Percentiles rank a stretch among this genome's conserved stretches.
Conservation (phyloP, 2,329 filamentous ascomycete genomes). For the Neopestalotiopsis sp. region DNA sequence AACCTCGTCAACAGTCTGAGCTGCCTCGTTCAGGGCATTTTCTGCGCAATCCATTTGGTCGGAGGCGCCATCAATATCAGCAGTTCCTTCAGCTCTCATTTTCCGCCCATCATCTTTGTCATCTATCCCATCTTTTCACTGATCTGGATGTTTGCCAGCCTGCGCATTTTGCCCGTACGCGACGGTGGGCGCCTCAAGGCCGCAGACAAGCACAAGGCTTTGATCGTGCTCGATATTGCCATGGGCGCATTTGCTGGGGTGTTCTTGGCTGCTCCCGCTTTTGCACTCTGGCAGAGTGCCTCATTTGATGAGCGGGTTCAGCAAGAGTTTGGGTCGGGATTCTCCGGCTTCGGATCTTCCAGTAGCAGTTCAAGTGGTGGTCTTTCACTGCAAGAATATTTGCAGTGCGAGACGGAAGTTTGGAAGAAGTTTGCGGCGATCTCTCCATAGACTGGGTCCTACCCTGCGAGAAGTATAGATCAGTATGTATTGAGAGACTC, state of each 20-base stretch:
- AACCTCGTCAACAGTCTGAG: not conserved
- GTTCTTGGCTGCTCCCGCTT: not conserved
- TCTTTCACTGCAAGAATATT: not conserved
- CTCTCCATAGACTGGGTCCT: not conserved
- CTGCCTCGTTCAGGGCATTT: not conserved
- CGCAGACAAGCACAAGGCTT: not conserved
- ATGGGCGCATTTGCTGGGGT: not conserved
- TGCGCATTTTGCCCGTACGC: not conserved
- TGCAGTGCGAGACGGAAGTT: not conserved
- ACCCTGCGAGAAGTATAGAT: no score
- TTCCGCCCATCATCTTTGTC: not conserved
- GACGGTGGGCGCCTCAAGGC: not conserved
- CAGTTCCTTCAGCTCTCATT: not conserved
- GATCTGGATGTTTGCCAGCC: not conserved
- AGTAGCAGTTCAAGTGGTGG: not conserved
- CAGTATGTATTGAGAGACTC: no score
- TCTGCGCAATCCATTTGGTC: not conserved
- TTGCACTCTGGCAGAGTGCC: not conserved
- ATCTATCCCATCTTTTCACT: conserved; percentile 3
- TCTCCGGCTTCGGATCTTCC: no score
- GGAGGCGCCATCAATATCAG: not conserved
- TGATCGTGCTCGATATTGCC: not conserved
- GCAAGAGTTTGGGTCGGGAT: no score
- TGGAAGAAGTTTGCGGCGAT: not conserved
- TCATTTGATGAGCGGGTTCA: not conserved